Base-by-base conservation (phyloP, 768 basidiomycete genomes). In the Sporobolomyces phaffii region DNA sequence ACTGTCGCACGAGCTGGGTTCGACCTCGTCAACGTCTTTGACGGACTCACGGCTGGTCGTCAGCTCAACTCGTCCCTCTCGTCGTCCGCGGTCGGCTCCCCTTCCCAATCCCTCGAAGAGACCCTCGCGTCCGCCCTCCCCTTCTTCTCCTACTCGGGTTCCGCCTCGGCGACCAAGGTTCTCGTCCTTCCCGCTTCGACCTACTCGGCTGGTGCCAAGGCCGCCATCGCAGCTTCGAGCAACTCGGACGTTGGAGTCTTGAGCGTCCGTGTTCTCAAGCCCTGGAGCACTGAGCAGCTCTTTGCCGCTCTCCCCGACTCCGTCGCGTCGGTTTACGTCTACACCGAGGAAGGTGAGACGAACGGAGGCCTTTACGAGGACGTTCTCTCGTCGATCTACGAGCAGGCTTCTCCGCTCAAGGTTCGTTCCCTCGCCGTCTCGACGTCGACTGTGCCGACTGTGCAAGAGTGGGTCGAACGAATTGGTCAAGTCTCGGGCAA, bases 21-120 rank as follows among this genome's bases (percentile, higher is more conserved):
- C 45, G 90, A 94, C 77, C 85, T 89, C 62, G 82, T 92, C 61
- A 91, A 97, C 77, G 79, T 97, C 45, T 92, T 98, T 75, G 92
- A 98, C 77, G 89, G 94, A 73, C 82, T 89, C 75, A 84, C 85
- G 67, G 82, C 85, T 36, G 81, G 86, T 38, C 86, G 94, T 29
- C 91, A 98, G 78, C 79, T 84, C 38, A 85, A 88, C 3, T 83
- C 85, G 60, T 74, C 81, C 38, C 78, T 85, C 41, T 73, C 77
- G 31, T 81, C 81, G 13, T 60, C 82, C 3, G 73, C 81, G 20
- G 69, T 77, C 7, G 66, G 76, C 0, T 78, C 79, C 28, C 73
- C 77, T 1, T 70, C 77, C 26, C 65, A 67, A 62, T 67, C 79
- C 20, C 73, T 87, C 53, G 75, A 80, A 20, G 82, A 84, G 7